Evolutionary conservation across 805 yeast species (phyloP).

Genomic region (Isabelozyma pseudorhagii): DNA sequence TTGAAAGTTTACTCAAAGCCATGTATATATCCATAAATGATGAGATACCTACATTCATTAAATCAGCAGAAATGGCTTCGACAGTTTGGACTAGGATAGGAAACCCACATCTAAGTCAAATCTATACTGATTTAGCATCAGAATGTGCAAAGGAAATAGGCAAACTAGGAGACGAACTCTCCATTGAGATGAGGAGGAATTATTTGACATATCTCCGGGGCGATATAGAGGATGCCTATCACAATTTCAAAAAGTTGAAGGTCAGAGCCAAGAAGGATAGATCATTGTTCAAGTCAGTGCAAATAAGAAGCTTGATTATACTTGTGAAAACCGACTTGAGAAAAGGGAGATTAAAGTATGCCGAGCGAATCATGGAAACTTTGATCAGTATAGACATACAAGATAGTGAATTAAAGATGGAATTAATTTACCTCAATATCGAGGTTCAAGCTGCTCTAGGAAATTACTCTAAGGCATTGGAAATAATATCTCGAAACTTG

Average conservation of each 20-base stretch:
- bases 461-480: constrained; percentile 27
- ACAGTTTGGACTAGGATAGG: constrained; percentile 55
- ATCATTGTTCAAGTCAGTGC: constrained; percentile 40
- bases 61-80: constrained; percentile 44
- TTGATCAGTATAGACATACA: constrained; percentile 25
- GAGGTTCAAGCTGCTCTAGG: constrained; percentile 29
- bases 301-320: constrained; percentile 38
- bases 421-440: constrained; percentile 21
- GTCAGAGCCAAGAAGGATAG: constrained; percentile 21
- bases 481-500: constrained; percentile 17
- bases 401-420: constrained; percentile 28
- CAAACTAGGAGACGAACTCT: constrained; percentile 37
- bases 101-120: constrained; percentile 39
- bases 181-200: constrained; percentile 39
- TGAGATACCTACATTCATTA: constrained; percentile 39
- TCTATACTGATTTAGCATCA: constrained; percentile 48
- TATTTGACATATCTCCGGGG: constrained; percentile 35
- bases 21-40: constrained; percentile 53
- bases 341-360: constrained; percentile 34
- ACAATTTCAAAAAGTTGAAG: constrained; percentile 29
- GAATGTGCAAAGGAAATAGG: constrained; percentile 31
- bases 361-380: constrained; percentile 30
- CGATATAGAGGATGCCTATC: constrained; percentile 36
- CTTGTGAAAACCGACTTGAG: constrained; percentile 32
- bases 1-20: constrained; percentile 59